Evolutionary conservation across 2,329 filamentous ascomycete genomes (phyloP), one percentile per base, ranked within the genome.

Genomic region (Juglanconis juglandina): DNA sequence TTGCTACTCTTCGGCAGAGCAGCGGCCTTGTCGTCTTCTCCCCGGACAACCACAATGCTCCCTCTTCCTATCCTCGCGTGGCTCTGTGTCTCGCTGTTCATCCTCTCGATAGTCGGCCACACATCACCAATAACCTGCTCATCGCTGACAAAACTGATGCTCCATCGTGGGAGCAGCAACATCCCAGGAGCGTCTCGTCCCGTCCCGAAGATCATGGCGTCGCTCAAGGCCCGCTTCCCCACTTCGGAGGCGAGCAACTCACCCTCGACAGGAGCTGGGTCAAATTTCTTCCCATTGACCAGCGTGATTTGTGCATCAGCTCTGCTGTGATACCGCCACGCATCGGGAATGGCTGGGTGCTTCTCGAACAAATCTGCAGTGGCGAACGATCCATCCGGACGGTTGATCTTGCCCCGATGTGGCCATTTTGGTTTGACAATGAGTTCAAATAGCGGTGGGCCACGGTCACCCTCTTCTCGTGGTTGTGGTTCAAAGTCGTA

Each of bases 201-300:
- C n/a, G 80, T 79, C 0, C 87, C 87, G 66, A 89, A 88, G 9
- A 89, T 77, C 30, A 89, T 70, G 0, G 81, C 81, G 59, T 88
- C 85, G 2, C 74, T 68, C 0, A 88, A 65, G 1, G 79, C 34
- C 1, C 70, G 64, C 10, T 69, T 68, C 0, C 77, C 78, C 10
- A 33, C 51, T 1, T 46, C 46, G 3, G 61, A 63, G 1, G 78
- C 74, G 1, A 77, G 70, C 4, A 89, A 78, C 0, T 75, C 76
- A 2, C 78, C 80, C 68, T 90, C 87, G 3, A 89, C 69, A 0
- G 83, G 81, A 1, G 81, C 80, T 1, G 87, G 86, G 65, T 89
- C 85, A 62, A 89, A 88, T 65, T 89, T 90, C 74, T 89, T 88
- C 2, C 87, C 87, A 6, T 86, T 89, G 9, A 83, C 74, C 4